Conservation (phyloP, 805 yeast genomes). For the Wickerhamomyces bovis region DNA sequence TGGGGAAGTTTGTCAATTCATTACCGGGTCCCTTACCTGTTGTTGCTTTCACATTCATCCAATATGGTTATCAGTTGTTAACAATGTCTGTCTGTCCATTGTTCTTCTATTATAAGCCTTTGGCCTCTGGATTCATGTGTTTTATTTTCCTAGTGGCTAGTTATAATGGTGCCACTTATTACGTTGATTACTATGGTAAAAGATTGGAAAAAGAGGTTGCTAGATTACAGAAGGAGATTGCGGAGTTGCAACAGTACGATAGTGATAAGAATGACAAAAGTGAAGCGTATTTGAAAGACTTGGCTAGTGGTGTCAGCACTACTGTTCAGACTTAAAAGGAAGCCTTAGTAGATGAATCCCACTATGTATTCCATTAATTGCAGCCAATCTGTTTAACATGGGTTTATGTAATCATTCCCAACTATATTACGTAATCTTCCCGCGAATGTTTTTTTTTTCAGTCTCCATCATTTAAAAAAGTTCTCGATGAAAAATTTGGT, state of each 20-base stretch:
- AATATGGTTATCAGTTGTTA: constrained; percentile 76
- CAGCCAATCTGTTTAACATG: too few species aligned
- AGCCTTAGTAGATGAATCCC: too few species aligned
- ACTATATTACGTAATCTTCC: neutral
- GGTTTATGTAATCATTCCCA: too few species aligned
- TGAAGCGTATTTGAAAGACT: neutral
- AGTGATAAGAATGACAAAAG: neutral
- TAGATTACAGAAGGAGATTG: constrained; percentile 65
- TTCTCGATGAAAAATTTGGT: neutral
- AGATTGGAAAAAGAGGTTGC: constrained; percentile 81
- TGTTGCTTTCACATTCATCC: constrained; percentile 77
- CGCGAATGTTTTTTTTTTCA: neutral
- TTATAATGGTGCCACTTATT: constrained; percentile 92
- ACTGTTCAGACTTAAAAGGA: neutral
- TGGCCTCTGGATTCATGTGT: constrained; percentile 62
- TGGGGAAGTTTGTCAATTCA: constrained; percentile 75
- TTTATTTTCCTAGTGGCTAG: constrained; percentile 75
- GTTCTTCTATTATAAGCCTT: constrained; percentile 67
- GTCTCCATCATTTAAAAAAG: neutral
- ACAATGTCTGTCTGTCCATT: constrained; percentile 89
- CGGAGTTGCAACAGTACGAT: constrained; percentile 40
- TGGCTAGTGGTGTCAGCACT: neutral
- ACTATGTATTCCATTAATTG: too few species aligned
- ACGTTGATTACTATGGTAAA: constrained; percentile 86
- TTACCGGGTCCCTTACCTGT: constrained; percentile 86